Evolutionary conservation across 495 filamentous ascomycete species (phyloP).

Genomic region (Articulospora tetracladia): DNA sequence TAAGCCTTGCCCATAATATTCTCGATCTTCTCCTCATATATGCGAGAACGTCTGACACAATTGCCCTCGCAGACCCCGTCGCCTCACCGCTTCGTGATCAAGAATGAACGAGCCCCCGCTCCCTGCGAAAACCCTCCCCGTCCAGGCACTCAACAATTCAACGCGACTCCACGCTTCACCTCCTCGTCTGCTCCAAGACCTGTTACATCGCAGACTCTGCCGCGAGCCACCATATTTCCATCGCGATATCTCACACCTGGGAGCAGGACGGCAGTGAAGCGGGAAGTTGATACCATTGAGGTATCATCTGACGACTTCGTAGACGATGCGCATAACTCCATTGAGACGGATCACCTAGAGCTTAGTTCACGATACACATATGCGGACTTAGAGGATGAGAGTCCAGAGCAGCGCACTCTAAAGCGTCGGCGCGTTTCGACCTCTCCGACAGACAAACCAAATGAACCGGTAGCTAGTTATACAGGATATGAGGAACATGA

Average conservation of each 20-base stretch:
- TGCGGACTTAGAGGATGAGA: constrained; percentile 21
- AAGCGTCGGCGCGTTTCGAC: constrained; percentile 22
- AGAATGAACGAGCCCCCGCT: constrained; percentile 16
- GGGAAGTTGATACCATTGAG: constrained; percentile 19
- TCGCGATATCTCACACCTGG: constrained; percentile 20
- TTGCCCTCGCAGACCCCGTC: constrained; percentile 23
- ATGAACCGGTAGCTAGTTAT: too few species aligned
- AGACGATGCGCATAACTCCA: constrained; percentile 10
- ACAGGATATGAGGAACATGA: background rate
- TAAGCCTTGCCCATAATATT: too few species aligned
- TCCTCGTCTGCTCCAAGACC: constrained; percentile 22
- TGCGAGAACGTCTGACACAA: too few species aligned
- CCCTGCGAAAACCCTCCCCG: constrained; percentile 7
- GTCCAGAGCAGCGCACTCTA: constrained; percentile 11
- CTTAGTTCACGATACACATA: constrained; percentile 3
- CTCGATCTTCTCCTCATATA: too few species aligned
- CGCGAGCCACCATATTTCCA: constrained; percentile 15
- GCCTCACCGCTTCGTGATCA: constrained; percentile 26
- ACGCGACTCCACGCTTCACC: constrained; percentile 25
- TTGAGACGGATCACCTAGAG: constrained; percentile 16
- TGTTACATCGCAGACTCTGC: constrained; percentile 8
- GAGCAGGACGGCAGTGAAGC: background rate
- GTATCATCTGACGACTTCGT: constrained; percentile 5
- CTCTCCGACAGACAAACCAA: background rate
- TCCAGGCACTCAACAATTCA: constrained; percentile 24